Conservation (phyloP, 2,329 filamentous ascomycete species). For the Cordyceps fumosorosea region DNA sequence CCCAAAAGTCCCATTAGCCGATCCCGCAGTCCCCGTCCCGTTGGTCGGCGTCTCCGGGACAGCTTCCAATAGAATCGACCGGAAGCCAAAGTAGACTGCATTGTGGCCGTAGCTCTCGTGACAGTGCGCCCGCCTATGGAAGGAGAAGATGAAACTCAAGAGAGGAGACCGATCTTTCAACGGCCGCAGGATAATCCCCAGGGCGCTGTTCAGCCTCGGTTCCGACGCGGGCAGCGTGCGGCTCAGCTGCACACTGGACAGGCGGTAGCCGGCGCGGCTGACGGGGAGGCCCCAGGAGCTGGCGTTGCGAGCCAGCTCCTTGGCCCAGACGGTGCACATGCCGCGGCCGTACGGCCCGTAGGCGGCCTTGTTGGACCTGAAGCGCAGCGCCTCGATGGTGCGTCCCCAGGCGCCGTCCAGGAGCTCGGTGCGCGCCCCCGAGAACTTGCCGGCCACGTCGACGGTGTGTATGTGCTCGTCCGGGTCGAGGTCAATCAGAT, state of each 20-base stretch:
- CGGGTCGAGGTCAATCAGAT: background rate
- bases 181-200: no score
- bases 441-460: background rate
- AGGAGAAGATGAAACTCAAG: no score
- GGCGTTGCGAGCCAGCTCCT: background rate
- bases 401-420: no score
- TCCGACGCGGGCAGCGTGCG: no score
- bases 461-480: background rate
- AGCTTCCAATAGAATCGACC: background rate
- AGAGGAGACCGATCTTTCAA: no score
- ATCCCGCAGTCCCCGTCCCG: no score
- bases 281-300: background rate
- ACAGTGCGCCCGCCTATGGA: no score
- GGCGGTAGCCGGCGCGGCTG: background rate
- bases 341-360: background rate
- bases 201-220: no score
- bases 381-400: background rate
- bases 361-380: background rate
- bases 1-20: no score
- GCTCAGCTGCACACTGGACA: background rate
- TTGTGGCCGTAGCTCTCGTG: background rate
- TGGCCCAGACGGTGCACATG: background rate
- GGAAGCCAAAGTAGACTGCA: background rate
- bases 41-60: background rate
- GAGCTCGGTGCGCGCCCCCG: no score